Evolutionary conservation across 768 basidiomycete species (phyloP).

Genomic region (Boletales sp.): DNA sequence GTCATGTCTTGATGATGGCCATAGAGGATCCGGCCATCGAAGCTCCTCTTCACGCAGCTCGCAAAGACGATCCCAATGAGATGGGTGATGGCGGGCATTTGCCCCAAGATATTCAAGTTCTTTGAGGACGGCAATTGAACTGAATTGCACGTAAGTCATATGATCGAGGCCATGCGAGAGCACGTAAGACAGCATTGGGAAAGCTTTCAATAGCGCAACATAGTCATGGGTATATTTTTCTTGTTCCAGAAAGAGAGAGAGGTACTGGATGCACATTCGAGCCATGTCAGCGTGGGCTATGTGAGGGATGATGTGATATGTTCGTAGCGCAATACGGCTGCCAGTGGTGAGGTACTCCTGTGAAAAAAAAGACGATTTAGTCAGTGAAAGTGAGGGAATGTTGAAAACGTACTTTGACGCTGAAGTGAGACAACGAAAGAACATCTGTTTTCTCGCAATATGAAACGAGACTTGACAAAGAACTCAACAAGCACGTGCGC

Average conservation of each 20-base stretch:
- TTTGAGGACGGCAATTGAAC: neutral
- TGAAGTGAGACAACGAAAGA: neutral
- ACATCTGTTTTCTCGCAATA: neutral
- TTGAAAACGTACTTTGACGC: neutral
- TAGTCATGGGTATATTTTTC: no score
- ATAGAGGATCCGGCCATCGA: conserved; percentile 1
- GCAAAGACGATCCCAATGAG: neutral
- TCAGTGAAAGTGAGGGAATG: no score
- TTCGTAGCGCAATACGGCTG: neutral
- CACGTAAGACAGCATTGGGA: conserved; percentile 1
- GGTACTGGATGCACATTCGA: neutral
- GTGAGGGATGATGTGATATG: neutral
- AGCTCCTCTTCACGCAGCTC: neutral
- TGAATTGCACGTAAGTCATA: neutral
- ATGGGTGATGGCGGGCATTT: neutral
- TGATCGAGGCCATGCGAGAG: conserved; percentile 2
- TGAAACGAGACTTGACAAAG: neutral
- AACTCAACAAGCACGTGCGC: no score
- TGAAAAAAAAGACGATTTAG: neutral
- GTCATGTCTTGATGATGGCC: conserved; percentile 3
- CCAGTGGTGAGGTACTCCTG: conserved; percentile 3
- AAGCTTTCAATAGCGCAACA: neutral
- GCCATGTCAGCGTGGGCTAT: neutral
- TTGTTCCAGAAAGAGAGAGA: neutral
- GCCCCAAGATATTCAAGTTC: neutral